Percentiles rank a stretch among this genome's conserved stretches.
phyloP scores from a whole-genome alignment of 2,329 filamentous ascomycete species.

The Alternaria brassicae region DNA sequence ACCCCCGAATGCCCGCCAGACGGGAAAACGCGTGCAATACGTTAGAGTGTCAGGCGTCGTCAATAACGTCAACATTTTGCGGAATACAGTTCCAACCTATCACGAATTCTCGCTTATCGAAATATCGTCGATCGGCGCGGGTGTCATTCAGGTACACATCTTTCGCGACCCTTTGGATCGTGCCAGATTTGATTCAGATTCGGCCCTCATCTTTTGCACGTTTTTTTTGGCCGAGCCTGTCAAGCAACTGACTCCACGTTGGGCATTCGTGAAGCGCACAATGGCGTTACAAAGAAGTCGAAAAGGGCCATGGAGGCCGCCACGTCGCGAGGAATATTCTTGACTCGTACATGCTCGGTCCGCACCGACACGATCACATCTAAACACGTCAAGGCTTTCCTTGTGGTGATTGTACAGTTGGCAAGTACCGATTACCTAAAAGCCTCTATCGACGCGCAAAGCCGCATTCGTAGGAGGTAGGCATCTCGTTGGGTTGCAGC shows the following conservation, averaged over 20 bases:
- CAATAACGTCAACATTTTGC: conserved; percentile 10
- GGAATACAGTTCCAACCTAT: conserved; percentile 7
- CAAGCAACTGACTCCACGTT: conserved; percentile 3
- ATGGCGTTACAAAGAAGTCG: conserved; percentile 9
- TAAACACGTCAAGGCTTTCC: not conserved
- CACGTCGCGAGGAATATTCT: not conserved
- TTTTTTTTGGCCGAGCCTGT: not conserved
- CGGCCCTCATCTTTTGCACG: not conserved
- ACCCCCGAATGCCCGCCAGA: conserved; percentile 7
- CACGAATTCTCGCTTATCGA: conserved; percentile 20
- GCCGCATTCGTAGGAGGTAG: not conserved
- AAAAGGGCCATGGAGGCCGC: not conserved
- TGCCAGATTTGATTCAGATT: not conserved
- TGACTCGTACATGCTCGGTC: conserved; percentile 5
- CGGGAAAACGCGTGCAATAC: conserved; percentile 1
- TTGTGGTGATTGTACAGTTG: not conserved
- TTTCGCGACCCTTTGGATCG: not conserved
- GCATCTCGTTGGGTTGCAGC: not conserved
- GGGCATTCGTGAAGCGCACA: conserved; percentile 5
- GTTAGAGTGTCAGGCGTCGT: conserved; percentile 14
- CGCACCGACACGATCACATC: conserved; percentile 12
- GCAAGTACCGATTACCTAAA: not conserved
- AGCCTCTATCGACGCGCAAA: not conserved
- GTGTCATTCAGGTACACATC: conserved; percentile 3
- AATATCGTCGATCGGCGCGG: not conserved